A percentile compares a stretch with the other conserved stretches of the same genome.
phyloP scores from a whole-genome alignment of 2,329 filamentous ascomycete genomes.

The Cytospora piceicola region DNA sequence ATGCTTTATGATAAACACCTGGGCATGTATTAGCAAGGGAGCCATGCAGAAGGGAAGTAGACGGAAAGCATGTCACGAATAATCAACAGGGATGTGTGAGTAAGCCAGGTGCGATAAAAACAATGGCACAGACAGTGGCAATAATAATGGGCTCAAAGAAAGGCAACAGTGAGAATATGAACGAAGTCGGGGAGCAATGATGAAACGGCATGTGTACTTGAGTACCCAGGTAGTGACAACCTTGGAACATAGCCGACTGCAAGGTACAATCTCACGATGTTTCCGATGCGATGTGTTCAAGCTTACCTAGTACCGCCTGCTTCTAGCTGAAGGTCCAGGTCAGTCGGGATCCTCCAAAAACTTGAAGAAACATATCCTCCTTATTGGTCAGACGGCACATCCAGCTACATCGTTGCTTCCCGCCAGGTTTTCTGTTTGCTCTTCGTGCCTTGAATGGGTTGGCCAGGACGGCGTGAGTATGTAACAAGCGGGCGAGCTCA shows the following conservation, averaged over 20 bases:
- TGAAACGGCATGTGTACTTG: background rate
- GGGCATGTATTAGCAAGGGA: background rate
- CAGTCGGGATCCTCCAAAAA: background rate
- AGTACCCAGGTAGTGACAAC: background rate
- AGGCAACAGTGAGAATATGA: background rate
- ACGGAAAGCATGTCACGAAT: background rate
- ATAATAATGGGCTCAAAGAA: background rate
- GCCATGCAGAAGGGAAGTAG: background rate
- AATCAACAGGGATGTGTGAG: background rate
- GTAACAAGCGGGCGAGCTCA: background rate
- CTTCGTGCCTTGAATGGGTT: background rate
- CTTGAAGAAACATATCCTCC: background rate
- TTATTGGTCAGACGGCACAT: background rate
- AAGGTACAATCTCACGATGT: background rate
- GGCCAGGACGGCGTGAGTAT: background rate
- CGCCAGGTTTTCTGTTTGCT: background rate
- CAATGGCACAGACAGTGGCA: background rate
- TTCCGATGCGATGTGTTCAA: background rate
- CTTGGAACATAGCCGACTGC: background rate
- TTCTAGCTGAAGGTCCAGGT: background rate
- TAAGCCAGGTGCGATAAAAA: background rate
- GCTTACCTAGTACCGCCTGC: background rate
- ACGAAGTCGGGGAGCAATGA: background rate
- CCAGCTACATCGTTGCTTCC: slow-evolving; percentile 1
- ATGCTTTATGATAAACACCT: background rate